Evolutionary conservation across 83 land plant genomes (phyloP).

Genomic region (Picea abies): DNA sequence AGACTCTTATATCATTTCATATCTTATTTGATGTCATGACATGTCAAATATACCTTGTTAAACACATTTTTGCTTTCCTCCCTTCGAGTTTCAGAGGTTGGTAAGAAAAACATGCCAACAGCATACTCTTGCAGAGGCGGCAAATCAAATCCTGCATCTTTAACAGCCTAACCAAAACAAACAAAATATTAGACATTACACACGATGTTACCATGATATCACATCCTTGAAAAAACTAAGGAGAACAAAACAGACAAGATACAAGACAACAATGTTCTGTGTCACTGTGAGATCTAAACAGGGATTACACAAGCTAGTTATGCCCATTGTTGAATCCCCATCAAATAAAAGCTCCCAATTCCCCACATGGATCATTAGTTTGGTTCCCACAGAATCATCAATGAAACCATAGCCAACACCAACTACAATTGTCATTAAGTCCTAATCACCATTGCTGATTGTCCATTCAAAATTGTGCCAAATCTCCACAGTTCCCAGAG

Average conservation of each 20-base stretch:
- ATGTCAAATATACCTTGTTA: constrained; percentile 55
- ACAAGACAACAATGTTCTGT: background rate
- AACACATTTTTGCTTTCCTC: constrained; percentile 87
- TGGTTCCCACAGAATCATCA: too few relatives aligned
- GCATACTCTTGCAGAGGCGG: constrained; percentile 86
- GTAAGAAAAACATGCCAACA: constrained; percentile 94
- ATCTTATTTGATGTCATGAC: too few relatives aligned
- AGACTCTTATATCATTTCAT: too few relatives aligned
- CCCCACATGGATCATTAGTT: too few relatives aligned
- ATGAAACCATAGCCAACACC: too few relatives aligned
- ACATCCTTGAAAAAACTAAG: background rate
- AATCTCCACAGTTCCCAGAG: too few relatives aligned
- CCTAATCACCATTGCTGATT: too few relatives aligned
- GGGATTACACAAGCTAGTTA: background rate
- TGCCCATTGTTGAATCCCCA: background rate
- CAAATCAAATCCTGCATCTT: constrained; percentile 75
- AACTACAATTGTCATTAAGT: too few relatives aligned
- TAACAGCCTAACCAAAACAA: constrained; percentile 43
- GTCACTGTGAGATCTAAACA: background rate
- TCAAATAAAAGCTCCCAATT: too few relatives aligned
- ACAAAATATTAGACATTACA: background rate
- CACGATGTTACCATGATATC: background rate
- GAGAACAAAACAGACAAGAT: constrained; percentile 7
- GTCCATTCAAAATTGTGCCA: too few relatives aligned
- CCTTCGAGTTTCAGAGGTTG: constrained; percentile 72